Percentiles rank a stretch among this genome's conserved stretches.
phyloP scores from a whole-genome alignment of 768 basidiomycete genomes.

The Dendrothele bispora region DNA sequence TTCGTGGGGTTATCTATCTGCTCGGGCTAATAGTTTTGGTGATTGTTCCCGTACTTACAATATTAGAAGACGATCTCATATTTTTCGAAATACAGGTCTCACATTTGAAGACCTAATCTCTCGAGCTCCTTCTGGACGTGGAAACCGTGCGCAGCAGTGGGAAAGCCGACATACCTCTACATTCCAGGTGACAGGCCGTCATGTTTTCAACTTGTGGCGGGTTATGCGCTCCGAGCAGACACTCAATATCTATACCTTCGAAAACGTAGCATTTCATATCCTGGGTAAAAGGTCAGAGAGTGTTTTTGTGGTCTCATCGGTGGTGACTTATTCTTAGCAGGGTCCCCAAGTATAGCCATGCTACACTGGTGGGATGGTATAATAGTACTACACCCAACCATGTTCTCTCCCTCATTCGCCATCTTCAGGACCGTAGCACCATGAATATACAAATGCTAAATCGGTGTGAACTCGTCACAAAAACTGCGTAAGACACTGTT shows the following conservation, averaged over 20 bases:
- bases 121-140: constrained; percentile 58
- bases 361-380: constrained; percentile 70
- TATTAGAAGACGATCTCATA: not conserved
- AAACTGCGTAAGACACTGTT: constrained; percentile 71
- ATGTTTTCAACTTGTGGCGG: constrained; percentile 91
- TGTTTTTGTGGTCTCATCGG: not conserved
- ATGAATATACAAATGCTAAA: constrained; percentile 82
- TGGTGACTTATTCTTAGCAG: constrained; percentile 35
- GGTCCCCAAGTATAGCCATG: constrained; percentile 69
- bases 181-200: constrained; percentile 83
- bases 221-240: constrained; percentile 85
- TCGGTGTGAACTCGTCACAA: constrained; percentile 77
- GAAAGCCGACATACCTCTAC: constrained; percentile 72
- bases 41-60: not conserved
- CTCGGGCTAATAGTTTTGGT: constrained; percentile 67
- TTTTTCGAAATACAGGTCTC: constrained; percentile 47
- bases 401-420: constrained; percentile 51
- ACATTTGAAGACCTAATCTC: constrained; percentile 74
- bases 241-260: constrained; percentile 81
- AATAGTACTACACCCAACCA: constrained; percentile 57
- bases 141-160: constrained; percentile 62
- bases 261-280: constrained; percentile 84
- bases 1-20: constrained; percentile 89
- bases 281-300: constrained; percentile 64
- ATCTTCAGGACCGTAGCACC: constrained; percentile 63